A percentile compares a stretch with the other conserved stretches of the same genome.
These are phyloP conservation scores for Sporobolus alterniflorus DNA, from an alignment of 202 grass and related monocot genomes.

Conservation along the genomic window DNA sequence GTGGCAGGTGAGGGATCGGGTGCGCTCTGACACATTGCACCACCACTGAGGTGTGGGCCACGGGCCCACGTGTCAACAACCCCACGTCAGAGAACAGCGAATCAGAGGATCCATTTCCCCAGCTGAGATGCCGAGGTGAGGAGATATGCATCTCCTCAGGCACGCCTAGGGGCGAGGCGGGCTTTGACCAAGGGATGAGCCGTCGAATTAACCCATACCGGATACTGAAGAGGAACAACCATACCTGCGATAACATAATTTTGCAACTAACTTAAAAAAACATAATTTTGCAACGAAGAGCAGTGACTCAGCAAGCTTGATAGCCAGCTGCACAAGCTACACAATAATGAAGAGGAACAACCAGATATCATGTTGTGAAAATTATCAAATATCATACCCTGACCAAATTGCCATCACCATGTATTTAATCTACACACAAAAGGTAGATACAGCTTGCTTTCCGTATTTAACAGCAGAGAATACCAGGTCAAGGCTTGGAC, in stretches of 20 bases:
- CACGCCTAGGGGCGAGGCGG: background rate
- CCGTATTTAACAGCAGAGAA: constrained; percentile 16
- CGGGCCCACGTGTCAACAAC: too few species aligned
- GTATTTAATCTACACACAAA: constrained; percentile 24
- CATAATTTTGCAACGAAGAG: background rate
- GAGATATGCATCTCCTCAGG: constrained; percentile 41
- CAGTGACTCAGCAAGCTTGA: background rate
- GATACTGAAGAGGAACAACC: too few species aligned
- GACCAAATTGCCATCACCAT: constrained; percentile 23
- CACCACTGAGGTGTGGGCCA: too few species aligned
- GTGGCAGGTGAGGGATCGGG: too few species aligned
- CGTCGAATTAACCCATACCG: background rate
- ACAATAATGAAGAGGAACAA: background rate
- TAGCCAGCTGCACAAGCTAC: background rate
- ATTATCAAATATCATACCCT: constrained; percentile 15
- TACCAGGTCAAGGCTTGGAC: constrained; percentile 7
- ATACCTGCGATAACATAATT: too few species aligned
- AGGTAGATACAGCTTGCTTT: constrained; percentile 2
- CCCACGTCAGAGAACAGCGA: too few species aligned
- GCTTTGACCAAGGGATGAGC: too few species aligned
- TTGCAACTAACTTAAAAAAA: too few species aligned
- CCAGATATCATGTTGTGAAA: background rate
- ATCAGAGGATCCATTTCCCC: too few species aligned
- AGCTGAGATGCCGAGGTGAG: background rate
- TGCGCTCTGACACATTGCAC: too few species aligned